Percentiles rank a stretch among this genome's conserved stretches.
Conservation (phyloP, 129 eudicot genomes). For the Helianthus tuberosus region DNA sequence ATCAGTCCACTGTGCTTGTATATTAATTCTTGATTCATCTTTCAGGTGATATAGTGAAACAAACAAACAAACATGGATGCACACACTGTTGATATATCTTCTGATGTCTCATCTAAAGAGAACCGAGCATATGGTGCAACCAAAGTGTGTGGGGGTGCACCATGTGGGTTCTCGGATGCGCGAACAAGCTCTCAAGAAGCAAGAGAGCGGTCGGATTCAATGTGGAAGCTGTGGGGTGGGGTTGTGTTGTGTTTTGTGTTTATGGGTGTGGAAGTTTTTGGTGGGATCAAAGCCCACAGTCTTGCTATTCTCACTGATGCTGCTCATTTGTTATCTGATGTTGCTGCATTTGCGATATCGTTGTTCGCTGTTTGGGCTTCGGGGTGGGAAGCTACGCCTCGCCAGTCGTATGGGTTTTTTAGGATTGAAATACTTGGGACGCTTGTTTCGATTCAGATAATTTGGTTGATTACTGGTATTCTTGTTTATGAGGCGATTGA, state of each 20-base stretch:
- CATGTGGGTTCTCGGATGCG: constrained; percentile 71
- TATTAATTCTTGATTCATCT: no score
- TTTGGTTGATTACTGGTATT: constrained; percentile 70
- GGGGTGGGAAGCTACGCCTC: constrained; percentile 78
- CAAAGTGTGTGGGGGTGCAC: constrained; percentile 60
- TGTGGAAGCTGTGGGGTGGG: constrained; percentile 56
- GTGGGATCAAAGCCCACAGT: constrained; percentile 71
- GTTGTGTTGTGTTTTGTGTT: constrained; percentile 51
- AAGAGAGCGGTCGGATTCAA: constrained; percentile 60
- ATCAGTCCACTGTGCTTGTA: no score
- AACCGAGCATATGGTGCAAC: constrained; percentile 23
- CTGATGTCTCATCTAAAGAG: constrained; percentile 36
- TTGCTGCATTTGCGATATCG: constrained; percentile 80
- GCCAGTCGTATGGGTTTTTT: constrained; percentile 69
- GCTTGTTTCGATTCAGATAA: constrained; percentile 62
- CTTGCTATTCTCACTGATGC: constrained; percentile 77
- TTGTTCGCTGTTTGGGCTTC: constrained; percentile 69
- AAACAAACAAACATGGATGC: constrained; percentile 41
- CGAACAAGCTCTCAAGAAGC: constrained; percentile 52
- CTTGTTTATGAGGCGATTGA: constrained; percentile 64
- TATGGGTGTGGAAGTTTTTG: constrained; percentile 61
- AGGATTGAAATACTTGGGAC: constrained; percentile 77
- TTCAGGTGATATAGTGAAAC: constrained; percentile 4
- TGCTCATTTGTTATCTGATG: constrained; percentile 70
- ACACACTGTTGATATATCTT: constrained; percentile 45